Evolutionary conservation across 139 green algal species (phyloP).

Genomic region (Ettlia oleoabundans): DNA sequence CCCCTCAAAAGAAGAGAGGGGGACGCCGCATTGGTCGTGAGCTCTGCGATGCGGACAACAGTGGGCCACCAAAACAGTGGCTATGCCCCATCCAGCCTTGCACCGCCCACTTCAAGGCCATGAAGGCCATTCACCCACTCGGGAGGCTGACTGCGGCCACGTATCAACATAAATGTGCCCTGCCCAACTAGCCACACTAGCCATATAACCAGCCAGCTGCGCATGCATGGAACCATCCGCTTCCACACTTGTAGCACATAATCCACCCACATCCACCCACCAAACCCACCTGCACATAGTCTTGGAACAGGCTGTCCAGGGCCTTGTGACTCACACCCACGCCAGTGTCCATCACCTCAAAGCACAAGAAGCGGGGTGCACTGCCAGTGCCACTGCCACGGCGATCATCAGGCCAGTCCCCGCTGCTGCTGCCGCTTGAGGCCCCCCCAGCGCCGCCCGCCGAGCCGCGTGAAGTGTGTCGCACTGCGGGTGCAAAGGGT

Average conservation of each 20-base stretch:
- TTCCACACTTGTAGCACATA: no score
- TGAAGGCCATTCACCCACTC: no score
- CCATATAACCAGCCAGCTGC: neutral
- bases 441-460: no score
- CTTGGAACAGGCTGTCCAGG: constrained; percentile 72
- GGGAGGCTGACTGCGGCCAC: neutral
- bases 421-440: neutral
- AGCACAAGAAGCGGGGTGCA: constrained; percentile 59
- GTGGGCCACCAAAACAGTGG: no score
- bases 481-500: neutral
- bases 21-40: no score
- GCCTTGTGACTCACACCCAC: constrained; percentile 63
- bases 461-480: neutral
- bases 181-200: neutral
- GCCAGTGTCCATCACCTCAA: constrained; percentile 83
- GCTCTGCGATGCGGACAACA: neutral
- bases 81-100: no score
- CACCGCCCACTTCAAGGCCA: no score
- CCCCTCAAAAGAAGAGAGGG: no score
- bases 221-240: no score
- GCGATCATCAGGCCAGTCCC: no score
- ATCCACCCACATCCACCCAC: neutral
- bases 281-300: constrained; percentile 66
- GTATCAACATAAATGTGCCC: neutral
- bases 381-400: neutral